These are phyloP conservation scores for Huntiella omanensis DNA, from an alignment of 2,329 filamentous ascomycete species.

Conservation along the genomic window DNA sequence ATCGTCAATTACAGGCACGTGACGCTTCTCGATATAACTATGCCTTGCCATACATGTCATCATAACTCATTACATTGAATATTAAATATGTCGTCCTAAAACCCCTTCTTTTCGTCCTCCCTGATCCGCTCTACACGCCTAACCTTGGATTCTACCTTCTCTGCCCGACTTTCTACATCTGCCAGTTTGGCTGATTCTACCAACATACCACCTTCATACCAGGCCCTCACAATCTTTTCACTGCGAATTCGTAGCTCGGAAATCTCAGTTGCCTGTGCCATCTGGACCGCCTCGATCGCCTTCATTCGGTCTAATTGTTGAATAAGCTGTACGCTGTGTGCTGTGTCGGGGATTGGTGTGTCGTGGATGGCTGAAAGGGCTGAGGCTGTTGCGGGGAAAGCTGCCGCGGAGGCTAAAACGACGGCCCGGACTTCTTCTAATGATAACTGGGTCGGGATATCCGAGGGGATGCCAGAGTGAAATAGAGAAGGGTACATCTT, in stretches of 20 bases:
- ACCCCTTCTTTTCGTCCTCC: conserved; percentile 26
- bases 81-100: too few species aligned
- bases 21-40: too few species aligned
- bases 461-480: conserved; percentile 25
- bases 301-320: conserved; percentile 42
- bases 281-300: conserved; percentile 39
- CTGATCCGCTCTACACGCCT: conserved; percentile 42
- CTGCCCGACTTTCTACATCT: conserved; percentile 49
- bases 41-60: too few species aligned
- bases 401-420: conserved; percentile 35
- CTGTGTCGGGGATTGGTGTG: conserved; percentile 35
- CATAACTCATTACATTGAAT: too few species aligned
- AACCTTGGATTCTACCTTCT: conserved; percentile 44
- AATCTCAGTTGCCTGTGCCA: conserved; percentile 42
- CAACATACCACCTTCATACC: conserved; percentile 58
- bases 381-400: conserved; percentile 36
- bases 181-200: conserved; percentile 50
- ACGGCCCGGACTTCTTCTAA: conserved; percentile 32
- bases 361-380: conserved; percentile 37
- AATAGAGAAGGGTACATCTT: conserved; percentile 36
- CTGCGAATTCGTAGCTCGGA: conserved; percentile 43
- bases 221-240: conserved; percentile 42
- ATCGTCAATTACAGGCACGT: too few species aligned
- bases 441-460: conserved; percentile 34
- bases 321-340: conserved; percentile 35